A percentile compares a stretch with the other conserved stretches of the same genome.
phyloP scores from a whole-genome alignment of 257 asterid genomes.

The Jaltomata sinuosa region DNA sequence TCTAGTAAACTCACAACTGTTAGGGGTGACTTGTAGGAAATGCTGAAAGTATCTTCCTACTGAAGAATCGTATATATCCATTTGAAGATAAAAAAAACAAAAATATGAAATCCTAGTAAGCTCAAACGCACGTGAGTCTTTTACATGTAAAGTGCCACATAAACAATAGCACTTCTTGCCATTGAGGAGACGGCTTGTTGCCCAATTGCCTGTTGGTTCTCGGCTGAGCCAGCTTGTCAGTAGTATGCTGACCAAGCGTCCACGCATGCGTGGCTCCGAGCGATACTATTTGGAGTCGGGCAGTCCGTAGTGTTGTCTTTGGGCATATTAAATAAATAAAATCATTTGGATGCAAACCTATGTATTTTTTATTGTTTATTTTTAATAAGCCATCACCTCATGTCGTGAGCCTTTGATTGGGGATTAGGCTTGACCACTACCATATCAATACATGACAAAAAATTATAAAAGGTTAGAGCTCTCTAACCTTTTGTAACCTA shows the following conservation, averaged over 20 bases:
- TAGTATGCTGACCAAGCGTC: background rate
- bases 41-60: background rate
- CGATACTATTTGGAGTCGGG: background rate
- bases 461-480: too few species aligned
- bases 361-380: too few species aligned
- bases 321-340: too few species aligned
- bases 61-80: background rate
- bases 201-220: background rate
- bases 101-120: background rate
- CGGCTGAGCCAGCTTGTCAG: background rate
- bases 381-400: too few species aligned
- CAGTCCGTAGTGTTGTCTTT: background rate
- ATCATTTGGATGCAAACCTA: too few species aligned
- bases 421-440: too few species aligned
- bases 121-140: background rate
- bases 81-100: background rate
- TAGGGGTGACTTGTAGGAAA: background rate
- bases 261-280: background rate
- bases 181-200: background rate
- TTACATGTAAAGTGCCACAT: background rate
- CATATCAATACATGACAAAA: too few species aligned
- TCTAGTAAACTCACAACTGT: background rate
- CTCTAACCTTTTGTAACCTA: too few species aligned
- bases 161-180: background rate
- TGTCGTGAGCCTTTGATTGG: too few species aligned